Evolutionary conservation across 2,329 filamentous ascomycete genomes (phyloP), one percentile per base, ranked within the genome.

Genomic region (Arthrobotrys sphaeroides): DNA sequence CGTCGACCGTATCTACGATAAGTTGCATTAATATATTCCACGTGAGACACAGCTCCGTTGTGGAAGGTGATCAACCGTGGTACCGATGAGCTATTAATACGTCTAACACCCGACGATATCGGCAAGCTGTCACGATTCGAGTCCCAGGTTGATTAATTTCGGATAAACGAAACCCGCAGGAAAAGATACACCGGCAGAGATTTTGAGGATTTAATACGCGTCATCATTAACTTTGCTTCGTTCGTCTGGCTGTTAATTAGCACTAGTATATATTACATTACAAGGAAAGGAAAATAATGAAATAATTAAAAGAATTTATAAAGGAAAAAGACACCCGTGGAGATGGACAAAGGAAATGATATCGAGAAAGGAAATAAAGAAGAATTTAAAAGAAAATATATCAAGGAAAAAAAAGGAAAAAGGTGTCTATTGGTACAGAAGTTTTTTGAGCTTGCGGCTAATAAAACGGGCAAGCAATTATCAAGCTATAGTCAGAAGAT

Each of bases 221-320:
- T 70, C 53, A 61, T 70, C 45, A 70, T 62, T 62, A 53, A 49
- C 31, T 66, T 36, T 26, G 42, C 55, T 57, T 61, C 55, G 45
- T 74, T 60, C 53, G 26, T 74, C 43, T 55, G 31, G 69, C 43
- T 61, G 53, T 40, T 38, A 42, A 62, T 70, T 59, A 53, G 43
- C 66, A 55, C 43, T 66, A 61, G 26, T 74, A 62, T 65, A 68
- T 65, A 49, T 68, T 67, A 62, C 60, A 74, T 65, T 47, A 57
- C 49, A 57, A 67, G 49, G 51, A 67, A 66, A 67, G 10, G 9
- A 43, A 43, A 60, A 18, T n/a, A n/a, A n/a, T n/a, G 22, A 43
- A 18, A 45, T 49, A 64, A n/a, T 64, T 64, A 70, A 61, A 62
- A 55, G 40, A 31, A 26, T 47, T 72, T 59, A 68, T 49, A 33